Conservation (phyloP, 306 rosid species). For the Pyrus betulifolia region DNA sequence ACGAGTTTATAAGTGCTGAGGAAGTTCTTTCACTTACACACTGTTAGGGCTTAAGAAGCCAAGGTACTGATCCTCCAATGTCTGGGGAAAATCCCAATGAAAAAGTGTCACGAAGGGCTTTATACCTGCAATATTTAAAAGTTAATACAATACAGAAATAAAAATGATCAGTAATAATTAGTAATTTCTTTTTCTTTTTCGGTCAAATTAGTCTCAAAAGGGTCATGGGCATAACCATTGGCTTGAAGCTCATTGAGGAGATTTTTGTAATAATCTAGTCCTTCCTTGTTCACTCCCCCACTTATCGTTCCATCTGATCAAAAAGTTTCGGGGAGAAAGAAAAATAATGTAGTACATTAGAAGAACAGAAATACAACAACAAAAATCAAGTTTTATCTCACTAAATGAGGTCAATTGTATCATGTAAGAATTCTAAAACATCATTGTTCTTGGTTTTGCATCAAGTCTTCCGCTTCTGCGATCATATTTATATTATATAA, state of each 20-base stretch:
- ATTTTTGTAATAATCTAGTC: constrained; percentile 45
- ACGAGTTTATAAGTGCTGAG: too few relatives aligned
- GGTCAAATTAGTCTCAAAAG: too few relatives aligned
- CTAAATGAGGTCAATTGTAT: too few relatives aligned
- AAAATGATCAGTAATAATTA: neutral
- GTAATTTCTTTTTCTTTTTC: too few relatives aligned
- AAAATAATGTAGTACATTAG: neutral
- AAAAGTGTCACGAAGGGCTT: constrained; percentile 57
- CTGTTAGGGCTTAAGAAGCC: constrained; percentile 47
- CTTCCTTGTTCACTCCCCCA: constrained; percentile 40
- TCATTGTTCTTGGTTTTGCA: too few relatives aligned
- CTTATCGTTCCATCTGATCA: constrained; percentile 35
- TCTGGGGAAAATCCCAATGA: constrained; percentile 59
- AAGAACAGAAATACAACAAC: too few relatives aligned
- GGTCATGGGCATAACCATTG: constrained; percentile 20
- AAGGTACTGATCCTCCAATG: constrained; percentile 45
- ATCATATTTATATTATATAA: too few relatives aligned
- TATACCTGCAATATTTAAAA: neutral
- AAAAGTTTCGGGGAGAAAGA: neutral
- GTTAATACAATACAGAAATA: neutral
- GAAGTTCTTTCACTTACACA: constrained; percentile 24
- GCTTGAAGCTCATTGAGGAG: constrained; percentile 45
- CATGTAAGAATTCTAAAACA: too few relatives aligned
- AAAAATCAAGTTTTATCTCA: too few relatives aligned
- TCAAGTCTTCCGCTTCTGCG: too few relatives aligned